These are phyloP conservation scores for Cinnamomum micranthum DNA, from an alignment of 164 flowering plant species.

Conservation along the genomic window DNA sequence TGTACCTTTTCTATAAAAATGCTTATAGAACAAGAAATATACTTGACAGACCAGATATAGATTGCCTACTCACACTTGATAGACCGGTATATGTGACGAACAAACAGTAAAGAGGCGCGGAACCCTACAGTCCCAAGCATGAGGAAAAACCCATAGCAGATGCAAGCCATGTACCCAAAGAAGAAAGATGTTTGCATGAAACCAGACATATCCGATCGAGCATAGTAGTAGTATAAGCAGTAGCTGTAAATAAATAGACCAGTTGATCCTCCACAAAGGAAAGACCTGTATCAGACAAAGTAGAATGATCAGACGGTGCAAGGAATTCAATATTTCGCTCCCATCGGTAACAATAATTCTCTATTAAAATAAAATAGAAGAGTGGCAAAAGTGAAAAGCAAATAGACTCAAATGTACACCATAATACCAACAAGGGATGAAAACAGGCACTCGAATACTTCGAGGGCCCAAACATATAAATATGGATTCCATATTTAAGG, in stretches of 20 bases:
- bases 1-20: conserved; percentile 14
- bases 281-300: conserved; percentile 26
- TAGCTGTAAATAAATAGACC: conserved; percentile 36
- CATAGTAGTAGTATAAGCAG: conserved; percentile 38
- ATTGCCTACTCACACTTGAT: conserved; percentile 37
- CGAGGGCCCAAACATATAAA: no score
- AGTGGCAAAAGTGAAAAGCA: no score
- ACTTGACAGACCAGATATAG: conserved; percentile 8
- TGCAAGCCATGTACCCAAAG: conserved; percentile 45
- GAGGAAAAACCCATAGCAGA: conserved; percentile 42
- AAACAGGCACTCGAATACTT: no score
- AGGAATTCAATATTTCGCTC: neutral
- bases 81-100: conserved; percentile 40
- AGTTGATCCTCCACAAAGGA: conserved; percentile 40
- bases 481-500: no score
- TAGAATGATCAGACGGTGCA: neutral
- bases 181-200: conserved; percentile 44
- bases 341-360: no score
- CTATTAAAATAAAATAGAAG: no score
- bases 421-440: no score
- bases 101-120: conserved; percentile 40
- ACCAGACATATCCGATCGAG: conserved; percentile 43
- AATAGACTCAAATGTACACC: no score
- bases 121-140: conserved; percentile 43
- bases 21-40: conserved; percentile 9